Percentiles rank a stretch among this genome's conserved stretches.
phyloP scores from a whole-genome alignment of 495 filamentous ascomycete genomes.

The Penicillium paxilli region DNA sequence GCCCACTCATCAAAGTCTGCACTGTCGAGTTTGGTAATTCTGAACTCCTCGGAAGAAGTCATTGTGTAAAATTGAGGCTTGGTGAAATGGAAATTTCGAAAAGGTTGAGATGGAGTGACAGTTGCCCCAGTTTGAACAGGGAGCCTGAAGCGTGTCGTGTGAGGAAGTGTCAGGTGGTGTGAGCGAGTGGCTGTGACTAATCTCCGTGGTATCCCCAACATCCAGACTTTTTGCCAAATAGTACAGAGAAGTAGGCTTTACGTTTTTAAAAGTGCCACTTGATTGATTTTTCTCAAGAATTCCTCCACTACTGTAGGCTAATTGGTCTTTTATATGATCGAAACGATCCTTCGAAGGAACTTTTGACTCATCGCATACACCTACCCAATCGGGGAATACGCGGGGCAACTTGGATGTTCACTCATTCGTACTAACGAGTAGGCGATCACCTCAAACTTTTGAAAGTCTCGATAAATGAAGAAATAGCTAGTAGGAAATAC shows the following conservation, averaged over 20 bases:
- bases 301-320: not conserved
- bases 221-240: not conserved
- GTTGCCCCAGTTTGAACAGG: not conserved
- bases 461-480: no score
- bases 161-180: not conserved
- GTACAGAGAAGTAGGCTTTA: not conserved
- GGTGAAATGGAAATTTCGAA: not conserved
- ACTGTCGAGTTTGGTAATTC: conserved; percentile 7
- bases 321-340: not conserved
- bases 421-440: no score
- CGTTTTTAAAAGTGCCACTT: not conserved
- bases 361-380: not conserved
- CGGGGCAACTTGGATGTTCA: no score
- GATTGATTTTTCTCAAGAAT: not conserved
- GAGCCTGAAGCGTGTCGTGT: not conserved
- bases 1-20: conserved; percentile 11
- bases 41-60: conserved; percentile 1
- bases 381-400: no score
- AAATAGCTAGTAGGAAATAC: no score
- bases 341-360: not conserved
- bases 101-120: not conserved
- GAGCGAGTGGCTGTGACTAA: not conserved
- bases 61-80: not conserved
- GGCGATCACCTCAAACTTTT: no score
- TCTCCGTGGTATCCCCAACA: not conserved